Evolutionary conservation across 1,284 basidiomycete species (phyloP).

Genomic region (Cystobasidium slooffiae): DNA sequence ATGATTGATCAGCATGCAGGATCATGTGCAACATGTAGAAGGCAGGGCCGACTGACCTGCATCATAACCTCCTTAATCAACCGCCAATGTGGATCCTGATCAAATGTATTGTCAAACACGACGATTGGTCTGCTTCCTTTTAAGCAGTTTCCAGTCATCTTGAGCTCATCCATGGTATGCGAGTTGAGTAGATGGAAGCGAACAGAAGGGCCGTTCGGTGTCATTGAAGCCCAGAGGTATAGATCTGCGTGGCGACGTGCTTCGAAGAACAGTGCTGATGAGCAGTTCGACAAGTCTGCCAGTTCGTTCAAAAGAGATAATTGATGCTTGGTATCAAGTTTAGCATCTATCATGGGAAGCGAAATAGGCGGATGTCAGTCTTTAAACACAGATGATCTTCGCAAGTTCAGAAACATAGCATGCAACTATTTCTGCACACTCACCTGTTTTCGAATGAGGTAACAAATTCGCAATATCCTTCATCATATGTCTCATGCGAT

Average conservation of each 20-base stretch:
- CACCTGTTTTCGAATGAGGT: constrained; percentile 96
- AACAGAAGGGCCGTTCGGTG: constrained; percentile 95
- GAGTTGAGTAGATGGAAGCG: constrained; percentile 98
- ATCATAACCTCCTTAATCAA: constrained; percentile 95
- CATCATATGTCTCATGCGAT: constrained; percentile 97
- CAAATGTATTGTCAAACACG: constrained; percentile 91
- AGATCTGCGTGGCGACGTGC: constrained; percentile 85
- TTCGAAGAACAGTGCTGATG: constrained; percentile 97
- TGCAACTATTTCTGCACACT: constrained; percentile 49
- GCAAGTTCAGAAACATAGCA: constrained; percentile 2
- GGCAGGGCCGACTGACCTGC: constrained; percentile 68
- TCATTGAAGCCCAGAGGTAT: constrained; percentile 95
- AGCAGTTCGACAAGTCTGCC: constrained; percentile 96
- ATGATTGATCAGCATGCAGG: constrained; percentile 5
- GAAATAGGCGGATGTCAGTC: neutral
- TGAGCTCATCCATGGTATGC: constrained; percentile 99
- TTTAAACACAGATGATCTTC: too few relatives aligned
- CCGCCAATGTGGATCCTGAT: constrained; percentile 83
- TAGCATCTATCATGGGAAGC: constrained; percentile 69
- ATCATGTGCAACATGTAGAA: neutral
- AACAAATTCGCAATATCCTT: constrained; percentile 87
- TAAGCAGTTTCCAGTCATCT: constrained; percentile 99
- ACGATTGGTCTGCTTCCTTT: constrained; percentile 92
- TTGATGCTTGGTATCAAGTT: constrained; percentile 96
- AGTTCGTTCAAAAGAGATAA: constrained; percentile 93